Evolutionary conservation across 208 protist genomes (phyloP), one percentile per base, ranked within the genome.

Genomic region (Novymonas esmeraldas): DNA sequence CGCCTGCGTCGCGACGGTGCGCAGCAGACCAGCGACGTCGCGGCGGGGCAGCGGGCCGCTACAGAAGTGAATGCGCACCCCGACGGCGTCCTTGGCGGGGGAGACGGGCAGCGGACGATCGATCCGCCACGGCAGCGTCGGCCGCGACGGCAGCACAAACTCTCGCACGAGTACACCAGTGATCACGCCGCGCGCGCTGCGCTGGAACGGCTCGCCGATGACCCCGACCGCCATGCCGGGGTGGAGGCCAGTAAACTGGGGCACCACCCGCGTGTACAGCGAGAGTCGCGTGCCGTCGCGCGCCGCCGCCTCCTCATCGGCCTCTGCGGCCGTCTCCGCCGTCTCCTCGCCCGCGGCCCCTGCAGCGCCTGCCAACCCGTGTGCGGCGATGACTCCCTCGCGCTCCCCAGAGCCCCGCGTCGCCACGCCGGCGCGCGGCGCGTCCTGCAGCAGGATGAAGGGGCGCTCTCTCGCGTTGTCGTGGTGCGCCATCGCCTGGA

Each of bases 31-130:
- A 2, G 26, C 28, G 16, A 93, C 70, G 34, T 93, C 86, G 18
- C 73, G 81, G 11, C 86, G 71, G 18, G 91, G 91, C 58, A 94
- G 94, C 2, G 91, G 91, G 18, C 91, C 91, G 63, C 85, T 90
- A 69, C 87, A 94, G 64, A 94, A 94, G 50, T 94, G 87, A n/a
- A 96, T 72, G 39, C 91, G 85, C 33, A 76, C 70, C 13, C n/a
- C 64, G 41, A 31, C 65, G 46, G 2, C 48, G 55, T 36, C n/a
- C 7, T n/a, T 16, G 22, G 13, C 29, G 14, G 9, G n/a, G 26
- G 16, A 7, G 54, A 20, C 20, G 34, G 70, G 68, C 29, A 90
- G 55, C 4, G 83, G 78, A n/a, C 70, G 57, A 59, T 84, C 78
- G 38, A 85, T 46, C 39, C 73, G 62, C 87, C 87, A 93, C 52